Percentiles rank a stretch among this genome's conserved stretches.
These are phyloP conservation scores for Lunasporangiospora selenospora DNA, from an alignment of 192 early-diverging fungal genomes.

Conservation along the genomic window DNA sequence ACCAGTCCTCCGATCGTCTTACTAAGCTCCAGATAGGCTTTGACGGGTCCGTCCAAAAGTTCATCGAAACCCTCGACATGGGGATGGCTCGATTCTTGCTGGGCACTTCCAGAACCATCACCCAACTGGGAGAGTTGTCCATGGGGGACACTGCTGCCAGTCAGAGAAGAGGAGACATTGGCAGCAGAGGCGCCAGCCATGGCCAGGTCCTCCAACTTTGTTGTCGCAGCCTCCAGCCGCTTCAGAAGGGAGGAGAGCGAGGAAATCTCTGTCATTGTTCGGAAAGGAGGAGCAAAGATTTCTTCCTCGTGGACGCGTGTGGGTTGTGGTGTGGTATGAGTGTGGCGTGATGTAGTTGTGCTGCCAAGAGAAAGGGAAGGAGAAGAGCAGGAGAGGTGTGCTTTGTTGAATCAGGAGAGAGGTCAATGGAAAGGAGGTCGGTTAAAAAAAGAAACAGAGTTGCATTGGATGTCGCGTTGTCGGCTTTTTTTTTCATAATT, in stretches of 20 bases:
- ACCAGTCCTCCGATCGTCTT: slow-evolving; percentile 58
- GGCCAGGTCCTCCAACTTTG: slow-evolving; percentile 88
- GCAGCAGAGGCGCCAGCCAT: slow-evolving; percentile 57
- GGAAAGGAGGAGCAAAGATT: not conserved
- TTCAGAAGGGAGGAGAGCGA: slow-evolving; percentile 79
- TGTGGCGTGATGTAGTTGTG: not conserved
- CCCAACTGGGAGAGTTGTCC: slow-evolving; percentile 43
- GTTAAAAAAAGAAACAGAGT: too few species aligned
- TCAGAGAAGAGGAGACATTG: slow-evolving; percentile 45
- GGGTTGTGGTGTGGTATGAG: not conserved
- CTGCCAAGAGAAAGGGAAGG: not conserved
- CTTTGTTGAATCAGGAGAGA: too few species aligned
- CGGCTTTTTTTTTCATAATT: too few species aligned
- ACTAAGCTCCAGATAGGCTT: slow-evolving; percentile 56
- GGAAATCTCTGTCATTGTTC: slow-evolving; percentile 57
- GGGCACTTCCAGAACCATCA: slow-evolving; percentile 26
- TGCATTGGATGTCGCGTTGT: too few species aligned
- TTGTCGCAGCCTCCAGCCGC: slow-evolving; percentile 91
- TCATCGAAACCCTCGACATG: slow-evolving; percentile 64
- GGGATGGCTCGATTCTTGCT: slow-evolving; percentile 44
- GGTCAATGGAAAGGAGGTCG: too few species aligned
- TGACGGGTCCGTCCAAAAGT: slow-evolving; percentile 51
- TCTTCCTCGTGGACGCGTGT: too few species aligned
- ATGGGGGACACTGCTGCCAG: slow-evolving; percentile 43
- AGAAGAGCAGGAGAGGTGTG: too few species aligned